Base-by-base conservation (phyloP, 1,284 basidiomycete species). In the Filobasidium uniguttulatum region DNA sequence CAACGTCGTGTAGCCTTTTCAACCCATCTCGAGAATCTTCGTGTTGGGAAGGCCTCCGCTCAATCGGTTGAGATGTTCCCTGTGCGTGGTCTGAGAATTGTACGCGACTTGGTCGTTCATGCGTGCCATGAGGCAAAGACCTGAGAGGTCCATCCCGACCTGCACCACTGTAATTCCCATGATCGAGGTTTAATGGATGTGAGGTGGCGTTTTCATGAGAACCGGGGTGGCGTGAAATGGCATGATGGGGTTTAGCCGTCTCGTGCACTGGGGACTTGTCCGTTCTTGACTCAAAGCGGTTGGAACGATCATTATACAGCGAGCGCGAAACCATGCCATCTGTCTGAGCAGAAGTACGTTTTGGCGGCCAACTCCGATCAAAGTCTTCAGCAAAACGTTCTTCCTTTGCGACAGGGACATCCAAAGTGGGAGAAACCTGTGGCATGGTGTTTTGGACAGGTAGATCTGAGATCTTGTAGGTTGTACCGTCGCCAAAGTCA, bases 401-500 rank as follows among this genome's bases (percentile, higher is more conserved):
- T 3, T 58, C 57, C 50, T 69, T 68, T 28, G 60, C 38, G 2
- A 67, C 65, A 0, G 64, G 64, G 14, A 52, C 40, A n/a, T 50
- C 66, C 15, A 47, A 30, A 5, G 55, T 10, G 22, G 17, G 12
- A n/a, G 36, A 12, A 9, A 41, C 9, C 2, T 41, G 35, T 43
- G 14, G 22, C 7, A 14, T 23, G 19, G 37, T 20, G 4, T n/a
- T 4, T 44, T 12, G 44, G 43, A 75, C 72, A 29, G 72, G 62
- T 7, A 78, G 67, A 55, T 81, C 56, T 44, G 64, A 77, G 52
- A 89, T 75, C 57, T 81, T 85, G 71, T 90, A 90, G 63, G 86
- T 83, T 41, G 81, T 78, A 5, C 88, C 88, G 63, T 94, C 90
- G 5, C 80, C 88, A 63, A 94, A 94, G 65, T 94, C 88, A 60